Evolutionary conservation across 352 stramenopile genomes (phyloP).

Genomic region (Pythium aquatile): DNA sequence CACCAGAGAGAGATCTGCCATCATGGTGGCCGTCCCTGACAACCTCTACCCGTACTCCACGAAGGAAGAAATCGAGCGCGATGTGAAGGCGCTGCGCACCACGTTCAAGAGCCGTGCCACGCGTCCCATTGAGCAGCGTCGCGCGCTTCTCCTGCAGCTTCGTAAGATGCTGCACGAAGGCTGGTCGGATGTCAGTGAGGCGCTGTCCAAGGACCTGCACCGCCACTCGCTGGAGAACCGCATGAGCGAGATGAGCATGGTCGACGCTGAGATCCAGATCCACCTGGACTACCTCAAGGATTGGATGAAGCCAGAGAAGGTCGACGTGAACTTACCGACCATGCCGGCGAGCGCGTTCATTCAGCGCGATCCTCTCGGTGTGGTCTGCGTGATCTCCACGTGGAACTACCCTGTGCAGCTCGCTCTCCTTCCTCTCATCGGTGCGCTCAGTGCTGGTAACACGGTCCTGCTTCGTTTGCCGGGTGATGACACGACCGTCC

Average conservation of each 20-base stretch:
- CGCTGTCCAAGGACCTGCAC: slow-evolving; percentile 62
- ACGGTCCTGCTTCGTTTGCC: slow-evolving; percentile 89
- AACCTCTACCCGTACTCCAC: slow-evolving; percentile 28
- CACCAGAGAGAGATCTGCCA: not conserved
- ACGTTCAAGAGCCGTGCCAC: slow-evolving; percentile 52
- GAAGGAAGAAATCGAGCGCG: slow-evolving; percentile 29
- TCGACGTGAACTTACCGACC: slow-evolving; percentile 53
- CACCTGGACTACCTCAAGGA: slow-evolving; percentile 60
- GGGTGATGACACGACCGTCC: slow-evolving; percentile 66
- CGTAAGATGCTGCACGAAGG: slow-evolving; percentile 49
- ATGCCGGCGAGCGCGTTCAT: slow-evolving; percentile 53
- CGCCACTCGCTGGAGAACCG: slow-evolving; percentile 63
- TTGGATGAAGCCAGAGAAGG: slow-evolving; percentile 50
- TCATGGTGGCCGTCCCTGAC: slow-evolving; percentile 14
- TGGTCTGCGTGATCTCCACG: slow-evolving; percentile 83
- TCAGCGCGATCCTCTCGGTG: slow-evolving; percentile 67
- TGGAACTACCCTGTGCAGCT: slow-evolving; percentile 92
- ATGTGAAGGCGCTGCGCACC: slow-evolving; percentile 49
- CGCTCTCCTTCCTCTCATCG: slow-evolving; percentile 68
- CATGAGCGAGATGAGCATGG: slow-evolving; percentile 48
- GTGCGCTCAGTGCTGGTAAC: slow-evolving; percentile 90
- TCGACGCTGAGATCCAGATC: slow-evolving; percentile 63
- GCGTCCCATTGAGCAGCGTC: slow-evolving; percentile 36
- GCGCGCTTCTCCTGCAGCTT: slow-evolving; percentile 44
- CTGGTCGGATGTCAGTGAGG: slow-evolving; percentile 41